Base-by-base conservation (phyloP, 768 basidiomycete species). In the Leucosporidium yakuticum region DNA sequence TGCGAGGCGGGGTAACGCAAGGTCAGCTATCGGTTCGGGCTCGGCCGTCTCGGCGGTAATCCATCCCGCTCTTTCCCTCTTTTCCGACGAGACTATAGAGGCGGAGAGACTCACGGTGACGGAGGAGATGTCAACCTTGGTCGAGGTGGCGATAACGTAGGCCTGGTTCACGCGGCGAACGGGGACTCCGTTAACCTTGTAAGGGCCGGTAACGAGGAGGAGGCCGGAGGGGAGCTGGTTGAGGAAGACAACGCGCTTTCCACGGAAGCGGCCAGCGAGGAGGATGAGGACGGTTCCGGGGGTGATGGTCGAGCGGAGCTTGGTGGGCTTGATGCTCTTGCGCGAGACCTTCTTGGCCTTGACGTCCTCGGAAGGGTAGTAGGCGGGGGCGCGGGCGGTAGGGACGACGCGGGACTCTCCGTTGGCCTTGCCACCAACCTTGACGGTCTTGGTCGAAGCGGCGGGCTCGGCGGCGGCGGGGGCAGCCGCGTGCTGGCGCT, bases 101-200 rank as follows among this genome's bases (percentile, higher is more conserved):
- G 54, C 19, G 39, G 11, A 44, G 20, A 47, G 31, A 82, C 85
- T 71, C 76, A 91, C 92, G 83, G 85, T 85, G 79, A 90, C 82
- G 66, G 82, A 84, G 32, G 82, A 84, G 66, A 97, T 80, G 73
- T 95, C 89, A 74, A 98, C 81, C 82, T 88, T 91, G 75, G 96
- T 97, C 65, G 93, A 93, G 67, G 96, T 99, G 67, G 95, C 91
- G 77, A 99, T 98, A 70, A 94, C 92, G 79, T 99, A 99, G 64
- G 96, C 92, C 83, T 97, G 95, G 84, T 93, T 95, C 69, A 99
- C 93, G 80, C 96, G 87, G 80, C 94, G 86, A 79, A 99, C 85
- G 75, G 96, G 96, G 56, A 99, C 95, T 79, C 96, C 96, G 81
- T 99, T 99, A 80, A 98, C 80, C 85, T 92, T 95, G 86, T 86